phyloP scores from a whole-genome alignment of 148 eudicot genomes.

The Hydrangea macrophylla region DNA sequence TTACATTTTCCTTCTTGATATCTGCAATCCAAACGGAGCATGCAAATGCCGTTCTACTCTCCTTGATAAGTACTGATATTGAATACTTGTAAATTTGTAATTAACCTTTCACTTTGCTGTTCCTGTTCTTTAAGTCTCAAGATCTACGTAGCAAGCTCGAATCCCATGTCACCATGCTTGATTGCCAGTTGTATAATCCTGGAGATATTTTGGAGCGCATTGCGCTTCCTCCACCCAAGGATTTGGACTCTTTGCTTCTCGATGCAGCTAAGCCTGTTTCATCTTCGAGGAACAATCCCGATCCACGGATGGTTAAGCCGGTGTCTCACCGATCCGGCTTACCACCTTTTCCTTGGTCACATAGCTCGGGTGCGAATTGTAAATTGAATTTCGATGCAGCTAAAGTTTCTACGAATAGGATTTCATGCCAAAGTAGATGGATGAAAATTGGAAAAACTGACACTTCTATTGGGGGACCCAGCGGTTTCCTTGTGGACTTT shows the following conservation, averaged over 20 bases:
- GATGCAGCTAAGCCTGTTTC: slow-evolving; percentile 58
- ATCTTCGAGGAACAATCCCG: slow-evolving; percentile 39
- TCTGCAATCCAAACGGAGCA: no score
- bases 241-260: slow-evolving; percentile 72
- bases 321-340: slow-evolving; percentile 50
- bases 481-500: slow-evolving; percentile 44
- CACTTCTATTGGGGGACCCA: slow-evolving; percentile 38
- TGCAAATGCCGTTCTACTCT: neutral
- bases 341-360: slow-evolving; percentile 85
- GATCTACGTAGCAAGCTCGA: slow-evolving; percentile 37
- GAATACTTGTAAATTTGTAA: no score
- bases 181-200: slow-evolving; percentile 47
- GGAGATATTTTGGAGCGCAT: slow-evolving; percentile 60
- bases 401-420: slow-evolving; percentile 49
- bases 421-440: slow-evolving; percentile 85
- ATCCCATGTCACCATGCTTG: slow-evolving; percentile 22
- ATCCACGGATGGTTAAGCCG: slow-evolving; percentile 51
- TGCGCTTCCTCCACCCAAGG: slow-evolving; percentile 70
- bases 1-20: no score
- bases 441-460: slow-evolving; percentile 51
- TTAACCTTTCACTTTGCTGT: no score
- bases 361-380: slow-evolving; percentile 49
- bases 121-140: slow-evolving; percentile 41
- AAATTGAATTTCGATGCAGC: slow-evolving; percentile 63
- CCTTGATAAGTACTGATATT: slow-evolving; percentile 4